Percentiles rank a stretch among this genome's conserved stretches.
phyloP scores from a whole-genome alignment of 2,329 filamentous ascomycete genomes.

The Microdochium nivale region DNA sequence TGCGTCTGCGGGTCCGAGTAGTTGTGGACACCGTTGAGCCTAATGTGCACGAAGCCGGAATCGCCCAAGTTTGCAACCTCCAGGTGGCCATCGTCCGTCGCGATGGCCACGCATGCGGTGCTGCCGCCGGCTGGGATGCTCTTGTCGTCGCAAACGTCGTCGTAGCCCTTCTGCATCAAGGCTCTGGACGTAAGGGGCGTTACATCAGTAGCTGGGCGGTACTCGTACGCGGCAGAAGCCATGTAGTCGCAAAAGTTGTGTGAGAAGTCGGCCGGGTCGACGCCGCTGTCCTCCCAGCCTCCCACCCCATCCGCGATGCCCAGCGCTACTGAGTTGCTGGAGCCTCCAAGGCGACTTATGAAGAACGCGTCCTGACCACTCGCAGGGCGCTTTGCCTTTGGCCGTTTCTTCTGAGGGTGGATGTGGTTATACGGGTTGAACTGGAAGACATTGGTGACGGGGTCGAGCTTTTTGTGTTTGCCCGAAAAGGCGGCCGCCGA shows the following conservation, averaged over 20 bases:
- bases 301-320: conserved; percentile 93
- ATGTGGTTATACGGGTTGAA: conserved; percentile 60
- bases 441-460: conserved; percentile 60
- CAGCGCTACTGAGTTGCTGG: conserved; percentile 62
- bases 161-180: conserved; percentile 78
- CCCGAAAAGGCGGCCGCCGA: conserved; percentile 68
- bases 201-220: conserved; percentile 24
- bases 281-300: conserved; percentile 85
- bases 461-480: conserved; percentile 61
- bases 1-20: conserved; percentile 85
- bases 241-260: conserved; percentile 92
- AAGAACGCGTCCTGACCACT: conserved; percentile 98
- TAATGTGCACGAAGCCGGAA: conserved; percentile 83
- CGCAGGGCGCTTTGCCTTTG: conserved; percentile 56
- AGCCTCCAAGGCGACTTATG: conserved; percentile 66
- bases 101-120: conserved; percentile 83
- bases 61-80: conserved; percentile 93
- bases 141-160: conserved; percentile 67
- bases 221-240: conserved; percentile 63
- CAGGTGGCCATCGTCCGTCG: conserved; percentile 61
- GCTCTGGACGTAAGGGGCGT: conserved; percentile 49
- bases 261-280: conserved; percentile 92
- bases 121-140: conserved; percentile 75
- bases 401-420: conserved; percentile 38
- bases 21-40: conserved; percentile 76